Conservation (phyloP, 2,329 filamentous ascomycete genomes). For the Dactylellina haptotyla region DNA sequence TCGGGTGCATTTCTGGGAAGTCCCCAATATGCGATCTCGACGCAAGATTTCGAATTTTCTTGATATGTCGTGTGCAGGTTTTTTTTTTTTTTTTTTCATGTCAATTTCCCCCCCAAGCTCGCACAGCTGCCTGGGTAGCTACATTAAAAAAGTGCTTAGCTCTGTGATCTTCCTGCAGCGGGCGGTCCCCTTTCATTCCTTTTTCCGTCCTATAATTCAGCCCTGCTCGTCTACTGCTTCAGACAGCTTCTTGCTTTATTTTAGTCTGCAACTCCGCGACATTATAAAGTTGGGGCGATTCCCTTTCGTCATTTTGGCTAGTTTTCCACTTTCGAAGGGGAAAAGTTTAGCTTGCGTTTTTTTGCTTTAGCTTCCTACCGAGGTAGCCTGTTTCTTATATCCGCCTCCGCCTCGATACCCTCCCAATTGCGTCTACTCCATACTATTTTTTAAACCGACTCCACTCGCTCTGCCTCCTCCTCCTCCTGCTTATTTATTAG, state of each 20-base stretch:
- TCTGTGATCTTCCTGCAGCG: conserved; percentile 2
- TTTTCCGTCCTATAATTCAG: conserved; percentile 47
- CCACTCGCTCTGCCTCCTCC: not conserved
- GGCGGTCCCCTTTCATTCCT: conserved; percentile 18
- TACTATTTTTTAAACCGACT: not conserved
- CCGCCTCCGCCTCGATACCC: conserved; percentile 20
- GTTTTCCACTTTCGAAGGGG: conserved; percentile 35
- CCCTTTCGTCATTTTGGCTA: conserved; percentile 40
- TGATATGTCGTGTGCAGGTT: conserved; percentile 35
- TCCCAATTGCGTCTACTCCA: conserved; percentile 9
- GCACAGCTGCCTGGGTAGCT: no score
- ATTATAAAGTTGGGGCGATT: conserved; percentile 41
- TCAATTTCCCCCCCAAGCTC: no score
- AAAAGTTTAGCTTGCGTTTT: conserved; percentile 23
- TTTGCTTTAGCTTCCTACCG: no score
- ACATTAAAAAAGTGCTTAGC: conserved; percentile 11
- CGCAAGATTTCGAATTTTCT: conserved; percentile 6
- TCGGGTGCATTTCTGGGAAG: conserved; percentile 32
- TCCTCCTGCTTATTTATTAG: not conserved
- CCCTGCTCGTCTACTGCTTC: conserved; percentile 12
- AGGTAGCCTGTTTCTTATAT: conserved; percentile 32
- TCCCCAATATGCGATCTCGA: conserved; percentile 12
- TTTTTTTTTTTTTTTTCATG: conserved; percentile 9
- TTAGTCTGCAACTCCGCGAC: conserved; percentile 35
- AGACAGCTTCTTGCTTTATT: conserved; percentile 10